Evolutionary conservation across 768 basidiomycete species (phyloP).

Genomic region (Artomyces pyxidatus): DNA sequence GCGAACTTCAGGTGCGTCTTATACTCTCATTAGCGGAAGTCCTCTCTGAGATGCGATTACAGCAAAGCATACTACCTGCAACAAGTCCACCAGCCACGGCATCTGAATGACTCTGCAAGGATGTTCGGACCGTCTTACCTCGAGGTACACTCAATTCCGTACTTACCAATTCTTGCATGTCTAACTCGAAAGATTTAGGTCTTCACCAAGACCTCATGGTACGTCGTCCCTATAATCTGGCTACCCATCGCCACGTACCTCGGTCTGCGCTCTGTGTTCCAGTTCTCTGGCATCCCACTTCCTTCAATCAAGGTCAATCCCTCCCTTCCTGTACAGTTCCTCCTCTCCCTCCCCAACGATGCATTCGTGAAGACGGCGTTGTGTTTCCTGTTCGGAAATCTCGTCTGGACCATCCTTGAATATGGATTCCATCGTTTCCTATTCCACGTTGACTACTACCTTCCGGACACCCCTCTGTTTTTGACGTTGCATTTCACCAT

Average conservation of each 20-base stretch:
- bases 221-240: slow-evolving; percentile 88
- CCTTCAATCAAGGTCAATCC: slow-evolving; percentile 56
- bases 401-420: slow-evolving; percentile 93
- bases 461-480: slow-evolving; percentile 78
- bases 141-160: slow-evolving; percentile 67
- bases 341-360: slow-evolving; percentile 39
- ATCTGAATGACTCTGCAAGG: slow-evolving; percentile 73
- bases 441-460: slow-evolving; percentile 85
- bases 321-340: slow-evolving; percentile 40
- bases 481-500: slow-evolving; percentile 85
- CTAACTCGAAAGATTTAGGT: too few species aligned
- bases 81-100: slow-evolving; percentile 95
- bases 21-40: background rate
- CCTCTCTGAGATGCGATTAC: slow-evolving; percentile 2
- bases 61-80: slow-evolving; percentile 94
- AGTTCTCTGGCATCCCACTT: slow-evolving; percentile 58
- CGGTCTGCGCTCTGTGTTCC: slow-evolving; percentile 71
- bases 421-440: slow-evolving; percentile 92
- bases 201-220: slow-evolving; percentile 87
- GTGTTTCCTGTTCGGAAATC: slow-evolving; percentile 79
- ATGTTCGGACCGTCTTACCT: slow-evolving; percentile 78
- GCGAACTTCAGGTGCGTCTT: slow-evolving; percentile 69
- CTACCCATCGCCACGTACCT: slow-evolving; percentile 77
- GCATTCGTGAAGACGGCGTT: slow-evolving; percentile 45
- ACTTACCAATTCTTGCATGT: too few species aligned